Evolutionary conservation across 441 rosid genomes (phyloP), one percentile per base, ranked within the genome.

Genomic region (Adansonia rubrostipa): DNA sequence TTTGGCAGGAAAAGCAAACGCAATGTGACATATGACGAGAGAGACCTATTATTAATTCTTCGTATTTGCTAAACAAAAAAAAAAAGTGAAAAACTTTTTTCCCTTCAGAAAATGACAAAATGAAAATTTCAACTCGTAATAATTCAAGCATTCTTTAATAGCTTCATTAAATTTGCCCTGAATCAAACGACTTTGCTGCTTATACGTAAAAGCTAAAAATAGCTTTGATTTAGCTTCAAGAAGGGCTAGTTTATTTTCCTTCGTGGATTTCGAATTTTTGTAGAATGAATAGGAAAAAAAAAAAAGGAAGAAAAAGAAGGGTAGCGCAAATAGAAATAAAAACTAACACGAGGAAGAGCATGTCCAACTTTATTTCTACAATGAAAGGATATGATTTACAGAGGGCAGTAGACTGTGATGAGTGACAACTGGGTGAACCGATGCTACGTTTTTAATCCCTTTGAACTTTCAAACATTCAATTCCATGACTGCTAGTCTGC

Each of bases 301-400:
- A 14, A 3, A 0, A 63, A 5, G 9, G 14, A 60, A 33, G 64
- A 9, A 8, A 22, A 5, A 9, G 8, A 24, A 58, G 3, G 13
- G 13, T 2, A 20, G 33, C 11, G 40, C 40, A 22, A 61, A 22
- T 61, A 61, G 40, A 22, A 61, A 24, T 61, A 64, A 65, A 65
- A 15, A 40, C 5, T 6, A 65, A 65, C 70, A 65, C 70, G 70
- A 65, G 70, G 70, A 65, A 4, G 69, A 65, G 70, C 70, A 15
- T n/a, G 70, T 40, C 48, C 70, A 1, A 65, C 48, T 36, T 65
- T 40, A 65, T 40, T 65, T 65, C 70, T 65, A 40, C 10, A 3
- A n/a, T 65, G 50, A 40, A 65, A 6, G 9, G 11, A 40, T 61
- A 61, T 61, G 2, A 11, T 24, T 24, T 10, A 24, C 45, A 42